These are phyloP conservation scores for Metschnikowia shivogae DNA, from an alignment of 805 yeast species.

Conservation along the genomic window DNA sequence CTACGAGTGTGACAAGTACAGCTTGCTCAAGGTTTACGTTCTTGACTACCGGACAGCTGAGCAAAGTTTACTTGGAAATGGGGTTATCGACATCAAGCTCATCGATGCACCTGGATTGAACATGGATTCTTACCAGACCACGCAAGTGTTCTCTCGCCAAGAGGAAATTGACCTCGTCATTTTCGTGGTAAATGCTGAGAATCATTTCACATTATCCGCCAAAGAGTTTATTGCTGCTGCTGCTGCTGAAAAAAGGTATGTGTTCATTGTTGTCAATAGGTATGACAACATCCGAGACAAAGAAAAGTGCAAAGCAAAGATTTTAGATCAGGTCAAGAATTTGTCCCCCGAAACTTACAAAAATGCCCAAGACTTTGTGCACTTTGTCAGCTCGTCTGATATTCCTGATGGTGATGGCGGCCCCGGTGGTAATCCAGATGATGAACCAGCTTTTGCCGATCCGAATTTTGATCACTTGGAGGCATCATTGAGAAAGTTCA, in stretches of 20 bases:
- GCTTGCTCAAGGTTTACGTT: slow-evolving; percentile 75
- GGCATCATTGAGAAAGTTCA: slow-evolving; percentile 77
- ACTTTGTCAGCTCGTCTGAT: slow-evolving; percentile 72
- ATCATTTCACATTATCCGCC: slow-evolving; percentile 91
- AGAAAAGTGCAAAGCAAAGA: slow-evolving; percentile 68
- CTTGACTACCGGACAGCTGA: slow-evolving; percentile 66
- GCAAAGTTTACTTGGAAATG: slow-evolving; percentile 75
- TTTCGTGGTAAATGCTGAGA: slow-evolving; percentile 94
- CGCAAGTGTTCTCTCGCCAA: slow-evolving; percentile 91
- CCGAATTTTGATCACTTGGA: slow-evolving; percentile 83
- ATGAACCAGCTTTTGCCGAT: slow-evolving; percentile 29
- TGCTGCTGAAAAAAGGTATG: slow-evolving; percentile 84
- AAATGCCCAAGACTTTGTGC: slow-evolving; percentile 86
- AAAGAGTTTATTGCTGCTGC: slow-evolving; percentile 89
- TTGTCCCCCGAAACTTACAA: slow-evolving; percentile 90
- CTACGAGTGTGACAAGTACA: slow-evolving; percentile 64
- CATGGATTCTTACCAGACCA: slow-evolving; percentile 88
- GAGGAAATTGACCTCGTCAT: slow-evolving; percentile 96
- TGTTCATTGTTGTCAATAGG: slow-evolving; percentile 90
- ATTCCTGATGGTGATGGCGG: slow-evolving; percentile 38
- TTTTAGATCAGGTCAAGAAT: slow-evolving; percentile 78
- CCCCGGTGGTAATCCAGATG: slow-evolving; percentile 26
- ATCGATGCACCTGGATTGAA: slow-evolving; percentile 98
- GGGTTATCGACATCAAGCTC: slow-evolving; percentile 84
- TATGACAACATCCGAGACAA: slow-evolving; percentile 85